Evolutionary conservation across 495 filamentous ascomycete species (phyloP), one percentile per base, ranked within the genome.

Genomic region (Penicillium alfredii): DNA sequence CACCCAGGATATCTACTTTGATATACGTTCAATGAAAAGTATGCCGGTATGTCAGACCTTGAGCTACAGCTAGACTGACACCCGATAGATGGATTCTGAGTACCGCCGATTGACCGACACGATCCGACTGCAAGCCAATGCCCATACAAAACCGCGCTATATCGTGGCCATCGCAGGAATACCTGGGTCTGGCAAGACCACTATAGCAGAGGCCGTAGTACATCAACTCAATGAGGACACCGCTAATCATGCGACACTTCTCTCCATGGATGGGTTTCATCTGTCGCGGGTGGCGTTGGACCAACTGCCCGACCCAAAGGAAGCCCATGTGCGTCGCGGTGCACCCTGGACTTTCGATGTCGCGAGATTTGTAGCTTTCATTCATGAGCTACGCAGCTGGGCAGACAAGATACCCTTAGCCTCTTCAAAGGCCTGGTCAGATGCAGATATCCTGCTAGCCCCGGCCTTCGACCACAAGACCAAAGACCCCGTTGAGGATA

Each of bases 181-280:
- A 3, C 68, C 70, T 4, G 70, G 70, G 0, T 64, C 64, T 4
- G 70, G 70, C 6, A 74, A 72, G 35, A 68, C 70, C 6, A 74
- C 70, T 4, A 68, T 61, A 8, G 64, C 66, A 1, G 41, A 54
- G 12, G 53, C 55, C 1, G 40, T 71, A 6, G 45, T 58, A 3
- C 42, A 45, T 11, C 50, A 51, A 0, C 33, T 72, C 8, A 69
- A 66, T 31, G 9, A 35, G 11, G 26, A 26, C 15, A 34, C 49
- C 4, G 26, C 35, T 1, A 20, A 28, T 1, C 44, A 40, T n/a
- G 53, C 63, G 3, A 51, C 53, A 0, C 42, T 59, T 0, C 35
- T 69, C 6, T 58, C 65, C 12, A 66, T 68, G 66, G 64, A 68
- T 30, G 64, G 64, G 10, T 69, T 68, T 31, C 66, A 72, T 40